Evolutionary conservation across 495 filamentous ascomycete species (phyloP).

Genomic region (Lasiosphaeria hispida): DNA sequence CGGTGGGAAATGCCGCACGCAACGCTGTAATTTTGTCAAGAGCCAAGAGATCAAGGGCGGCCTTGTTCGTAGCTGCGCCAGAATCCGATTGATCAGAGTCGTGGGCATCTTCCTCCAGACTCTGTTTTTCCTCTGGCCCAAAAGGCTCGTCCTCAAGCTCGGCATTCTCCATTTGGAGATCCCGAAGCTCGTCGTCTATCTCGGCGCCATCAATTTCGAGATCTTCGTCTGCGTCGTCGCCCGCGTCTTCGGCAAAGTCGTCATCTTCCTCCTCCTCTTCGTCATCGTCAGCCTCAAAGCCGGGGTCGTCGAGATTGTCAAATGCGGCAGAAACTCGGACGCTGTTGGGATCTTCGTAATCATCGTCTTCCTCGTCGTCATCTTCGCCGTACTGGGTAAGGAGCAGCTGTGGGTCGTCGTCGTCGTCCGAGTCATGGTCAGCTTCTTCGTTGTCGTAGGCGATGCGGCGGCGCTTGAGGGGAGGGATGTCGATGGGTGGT

Average conservation of each 20-base stretch:
- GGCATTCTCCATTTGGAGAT: conserved; percentile 21
- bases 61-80: not conserved
- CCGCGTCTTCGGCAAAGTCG: conserved; percentile 25
- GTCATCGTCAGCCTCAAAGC: conserved; percentile 18
- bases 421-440: conserved; percentile 19
- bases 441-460: conserved; percentile 38
- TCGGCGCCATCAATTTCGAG: conserved; percentile 21
- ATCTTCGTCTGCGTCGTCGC: conserved; percentile 19
- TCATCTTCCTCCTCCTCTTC: conserved; percentile 23
- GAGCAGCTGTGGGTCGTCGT: conserved; percentile 30
- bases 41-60: conserved; percentile 16
- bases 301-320: conserved; percentile 17
- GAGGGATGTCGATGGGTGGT: conserved; percentile 71
- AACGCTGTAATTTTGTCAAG: conserved; percentile 34
- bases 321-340: conserved; percentile 16
- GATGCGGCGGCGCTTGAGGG: conserved; percentile 67
- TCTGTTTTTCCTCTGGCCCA: not conserved
- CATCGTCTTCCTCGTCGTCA: conserved; percentile 27
- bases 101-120: not conserved
- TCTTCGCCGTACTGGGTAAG: conserved; percentile 42
- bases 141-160: not conserved
- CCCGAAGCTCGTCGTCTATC: conserved; percentile 22
- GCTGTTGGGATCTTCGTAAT: conserved; percentile 13
- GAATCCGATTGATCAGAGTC: not conserved
- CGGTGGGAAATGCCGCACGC: conserved; percentile 36